Percentiles rank a stretch among this genome's conserved stretches.
Conservation (phyloP, 495 filamentous ascomycete species). For the Hypoxylon perforatum region DNA sequence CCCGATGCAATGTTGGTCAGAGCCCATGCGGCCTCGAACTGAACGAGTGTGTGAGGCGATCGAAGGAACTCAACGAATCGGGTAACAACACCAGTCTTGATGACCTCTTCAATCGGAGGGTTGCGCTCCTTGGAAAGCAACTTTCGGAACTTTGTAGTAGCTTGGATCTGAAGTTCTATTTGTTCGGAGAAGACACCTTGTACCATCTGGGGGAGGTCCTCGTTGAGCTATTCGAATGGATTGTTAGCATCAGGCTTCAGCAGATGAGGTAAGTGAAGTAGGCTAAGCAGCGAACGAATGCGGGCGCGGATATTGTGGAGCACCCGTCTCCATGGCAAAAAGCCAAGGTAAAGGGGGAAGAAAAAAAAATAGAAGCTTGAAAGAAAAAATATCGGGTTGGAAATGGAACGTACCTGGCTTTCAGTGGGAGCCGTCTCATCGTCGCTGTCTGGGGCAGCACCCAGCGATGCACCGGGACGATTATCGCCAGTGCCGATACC, state of each 20-base stretch:
- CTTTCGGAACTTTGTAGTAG: conserved; percentile 99
- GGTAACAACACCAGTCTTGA: conserved; percentile 97
- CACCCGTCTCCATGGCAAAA: conserved; percentile 22
- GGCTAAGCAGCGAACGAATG: conserved; percentile 8
- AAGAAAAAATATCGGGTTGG: conserved; percentile 4
- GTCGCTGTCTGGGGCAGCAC: conserved; percentile 92
- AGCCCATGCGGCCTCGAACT: conserved; percentile 99
- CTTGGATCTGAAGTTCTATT: conserved; percentile 96
- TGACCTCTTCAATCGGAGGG: conserved; percentile 98
- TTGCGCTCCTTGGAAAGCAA: conserved; percentile 98
- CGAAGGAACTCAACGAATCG: conserved; percentile 98
- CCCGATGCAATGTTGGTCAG: conserved; percentile 99
- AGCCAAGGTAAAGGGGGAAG: conserved; percentile 15
- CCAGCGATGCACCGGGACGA: conserved; percentile 85
- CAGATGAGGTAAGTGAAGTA: conserved; percentile 14
- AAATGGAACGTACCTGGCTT: conserved; percentile 81
- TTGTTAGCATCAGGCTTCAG: conserved; percentile 48
- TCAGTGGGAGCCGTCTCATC: conserved; percentile 95
- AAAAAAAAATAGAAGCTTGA: conserved; percentile 19
- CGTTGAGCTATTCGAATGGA: conserved; percentile 76
- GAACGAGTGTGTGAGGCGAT: conserved; percentile 97
- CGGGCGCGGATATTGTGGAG: conserved; percentile 19
- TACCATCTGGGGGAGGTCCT: conserved; percentile 98
- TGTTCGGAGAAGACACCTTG: conserved; percentile 97
- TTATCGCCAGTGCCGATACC: conserved; percentile 83